phyloP scores from a whole-genome alignment of 768 basidiomycete genomes.

The Tubosaeta brunneosetosa region DNA sequence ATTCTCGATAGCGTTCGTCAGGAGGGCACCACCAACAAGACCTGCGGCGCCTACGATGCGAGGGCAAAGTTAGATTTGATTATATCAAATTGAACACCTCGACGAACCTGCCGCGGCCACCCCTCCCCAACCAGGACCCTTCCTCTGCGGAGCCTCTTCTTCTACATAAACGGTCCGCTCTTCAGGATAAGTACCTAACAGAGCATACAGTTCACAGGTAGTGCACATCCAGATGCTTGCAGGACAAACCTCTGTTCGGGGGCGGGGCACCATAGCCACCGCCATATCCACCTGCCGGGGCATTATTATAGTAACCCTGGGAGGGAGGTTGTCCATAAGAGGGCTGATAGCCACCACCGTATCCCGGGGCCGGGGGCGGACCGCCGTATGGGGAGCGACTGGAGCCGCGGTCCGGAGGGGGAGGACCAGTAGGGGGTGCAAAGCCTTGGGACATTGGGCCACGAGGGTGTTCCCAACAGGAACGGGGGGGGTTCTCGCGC shows the following conservation, averaged over 20 bases:
- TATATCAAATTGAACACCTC: not conserved
- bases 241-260: constrained; percentile 22
- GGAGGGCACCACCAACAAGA: constrained; percentile 57
- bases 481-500: constrained; percentile 51
- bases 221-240: not conserved
- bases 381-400: constrained; percentile 29
- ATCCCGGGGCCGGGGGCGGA: constrained; percentile 15
- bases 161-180: constrained; percentile 34
- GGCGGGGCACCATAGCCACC: constrained; percentile 9
- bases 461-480: constrained; percentile 69
- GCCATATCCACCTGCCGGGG: constrained; percentile 13
- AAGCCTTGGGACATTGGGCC: constrained; percentile 38
- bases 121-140: constrained; percentile 49
- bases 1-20: constrained; percentile 48
- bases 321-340: constrained; percentile 1
- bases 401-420: constrained; percentile 41
- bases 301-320: constrained; percentile 17
- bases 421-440: constrained; percentile 39
- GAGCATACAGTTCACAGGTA: constrained; percentile 1
- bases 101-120: constrained; percentile 42
- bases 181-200: constrained; percentile 31
- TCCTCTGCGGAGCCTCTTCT: constrained; percentile 37
- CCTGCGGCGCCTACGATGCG: constrained; percentile 50
- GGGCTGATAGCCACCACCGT: constrained; percentile 20
- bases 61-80: constrained; percentile 2